A percentile compares a stretch with the other conserved stretches of the same genome.
Evolutionary conservation across 2,329 filamentous ascomycete species (phyloP).

Genomic region (Cladosporium sp.): DNA sequence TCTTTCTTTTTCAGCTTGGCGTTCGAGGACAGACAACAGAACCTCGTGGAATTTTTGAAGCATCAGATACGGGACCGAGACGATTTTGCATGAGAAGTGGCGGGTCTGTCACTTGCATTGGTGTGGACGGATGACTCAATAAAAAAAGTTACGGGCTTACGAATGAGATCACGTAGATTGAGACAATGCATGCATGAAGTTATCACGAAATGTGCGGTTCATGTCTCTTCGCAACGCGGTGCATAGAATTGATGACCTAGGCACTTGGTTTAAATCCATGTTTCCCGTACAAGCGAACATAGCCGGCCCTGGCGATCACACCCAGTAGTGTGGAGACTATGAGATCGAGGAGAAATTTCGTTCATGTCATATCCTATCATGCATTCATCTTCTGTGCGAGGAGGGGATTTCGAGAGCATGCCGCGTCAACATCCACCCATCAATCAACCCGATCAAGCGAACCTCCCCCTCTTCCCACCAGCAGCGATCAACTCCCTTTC

Average conservation of each 20-base stretch:
- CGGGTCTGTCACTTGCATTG: background rate
- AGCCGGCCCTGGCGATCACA: too few relatives aligned
- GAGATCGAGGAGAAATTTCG: too few relatives aligned
- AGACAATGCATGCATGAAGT: background rate
- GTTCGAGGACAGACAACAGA: background rate
- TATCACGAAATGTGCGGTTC: background rate
- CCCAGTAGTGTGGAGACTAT: too few relatives aligned
- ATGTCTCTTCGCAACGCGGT: background rate
- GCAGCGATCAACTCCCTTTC: slow-evolving; percentile 12
- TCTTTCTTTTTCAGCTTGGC: background rate
- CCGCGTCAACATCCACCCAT: too few relatives aligned
- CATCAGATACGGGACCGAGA: background rate
- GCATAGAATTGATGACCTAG: too few relatives aligned
- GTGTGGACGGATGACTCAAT: background rate
- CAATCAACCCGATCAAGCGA: background rate
- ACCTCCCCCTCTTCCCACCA: background rate
- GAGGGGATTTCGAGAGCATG: too few relatives aligned
- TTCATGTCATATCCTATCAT: too few relatives aligned
- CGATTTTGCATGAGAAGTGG: background rate
- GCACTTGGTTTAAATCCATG: too few relatives aligned
- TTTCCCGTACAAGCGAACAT: too few relatives aligned
- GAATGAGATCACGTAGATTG: background rate
- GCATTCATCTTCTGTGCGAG: too few relatives aligned
- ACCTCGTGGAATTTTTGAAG: background rate
- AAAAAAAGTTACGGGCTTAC: background rate